A percentile compares a stretch with the other conserved stretches of the same genome.
Evolutionary conservation across 495 filamentous ascomycete genomes (phyloP).

Genomic region (Aspergillus wentii): DNA sequence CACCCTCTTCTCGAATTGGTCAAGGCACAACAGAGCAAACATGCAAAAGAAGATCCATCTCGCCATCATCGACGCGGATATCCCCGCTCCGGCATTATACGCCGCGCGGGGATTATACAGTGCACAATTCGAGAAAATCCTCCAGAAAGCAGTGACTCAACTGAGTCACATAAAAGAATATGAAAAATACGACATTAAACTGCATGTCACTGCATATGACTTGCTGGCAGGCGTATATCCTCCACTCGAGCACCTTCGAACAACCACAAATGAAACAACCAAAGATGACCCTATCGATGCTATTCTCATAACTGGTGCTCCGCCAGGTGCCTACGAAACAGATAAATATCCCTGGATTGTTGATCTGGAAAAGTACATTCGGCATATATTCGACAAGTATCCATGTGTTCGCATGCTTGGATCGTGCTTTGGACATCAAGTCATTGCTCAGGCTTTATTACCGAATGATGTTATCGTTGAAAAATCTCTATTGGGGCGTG

Average conservation of each 20-base stretch:
- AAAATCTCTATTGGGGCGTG: conserved; percentile 25
- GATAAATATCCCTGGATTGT: conserved; percentile 25
- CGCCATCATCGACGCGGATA: conserved; percentile 30
- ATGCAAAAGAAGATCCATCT: too few relatives aligned
- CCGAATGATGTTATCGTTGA: conserved; percentile 21
- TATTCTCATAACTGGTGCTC: conserved; percentile 29
- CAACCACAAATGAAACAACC: not conserved
- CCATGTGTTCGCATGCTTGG: conserved; percentile 34
- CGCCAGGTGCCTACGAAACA: conserved; percentile 25
- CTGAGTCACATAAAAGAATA: conserved; percentile 15
- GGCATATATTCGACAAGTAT: conserved; percentile 26
- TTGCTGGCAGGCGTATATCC: conserved; percentile 27
- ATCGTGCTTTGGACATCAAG: conserved; percentile 38
- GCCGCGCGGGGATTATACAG: conserved; percentile 28
- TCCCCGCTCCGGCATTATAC: conserved; percentile 25
- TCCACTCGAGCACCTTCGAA: not conserved
- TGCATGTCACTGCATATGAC: conserved; percentile 26
- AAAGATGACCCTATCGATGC: conserved; percentile 20
- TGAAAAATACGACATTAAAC: conserved; percentile 12
- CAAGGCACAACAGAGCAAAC: too few relatives aligned
- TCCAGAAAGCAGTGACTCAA: conserved; percentile 22
- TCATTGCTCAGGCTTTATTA: conserved; percentile 32
- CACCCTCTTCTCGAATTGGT: too few relatives aligned
- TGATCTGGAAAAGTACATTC: conserved; percentile 19
- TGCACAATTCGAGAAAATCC: conserved; percentile 27